Base-by-base conservation (phyloP, 2,329 filamentous ascomycete species). In the Ophiocordyceps sinensis region DNA sequence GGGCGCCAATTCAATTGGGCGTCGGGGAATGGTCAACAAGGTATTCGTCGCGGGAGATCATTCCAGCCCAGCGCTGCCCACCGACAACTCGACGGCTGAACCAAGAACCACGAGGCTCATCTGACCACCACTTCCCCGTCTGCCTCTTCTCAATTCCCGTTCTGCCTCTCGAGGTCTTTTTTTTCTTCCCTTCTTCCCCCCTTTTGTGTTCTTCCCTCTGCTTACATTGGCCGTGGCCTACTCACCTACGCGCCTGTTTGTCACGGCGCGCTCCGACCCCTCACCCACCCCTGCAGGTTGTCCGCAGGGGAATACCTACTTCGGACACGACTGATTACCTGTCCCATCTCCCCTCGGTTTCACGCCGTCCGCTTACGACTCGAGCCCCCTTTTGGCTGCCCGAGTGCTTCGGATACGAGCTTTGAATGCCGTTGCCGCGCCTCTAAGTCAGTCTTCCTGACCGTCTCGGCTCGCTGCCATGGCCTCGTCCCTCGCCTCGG, bases 401-500 rank as follows among this genome's bases (percentile, higher is more conserved):
- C 14, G 32, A 14, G 32, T 15, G 15, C 32, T 15, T 5, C 32
- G 32, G 32, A 35, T 15, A 19, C n/a, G 14, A 17, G 3, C 32
- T 15, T n/a, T 35, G 32, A 17, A 35, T 38, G 17, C 12, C 21
- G 29, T 32, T 17, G 31, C 34, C 14, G n/a, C 19, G 37, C 37
- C n/a, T 15, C 9, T 32, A 29, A 19, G 12, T 1, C 10, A 2
- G 36, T 10, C 31, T 36, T 26, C 23, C 21, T n/a, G 28, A 36
- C 39, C 48, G 42, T 43, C 48, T 35, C n/a, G 23, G n/a, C 32
- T 35, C n/a, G 32, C 14, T 35, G 46, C 43, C 39, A 68, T 68
- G 66, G 62, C 63, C 49, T 64, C 65, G 45, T 63, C 62, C 46
- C 55, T 65, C 53, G 55, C 60, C 48, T 53, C 61, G 47, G 66